Evolutionary conservation across 441 rosid genomes (phyloP).

Genomic region (Populus hybrid): DNA sequence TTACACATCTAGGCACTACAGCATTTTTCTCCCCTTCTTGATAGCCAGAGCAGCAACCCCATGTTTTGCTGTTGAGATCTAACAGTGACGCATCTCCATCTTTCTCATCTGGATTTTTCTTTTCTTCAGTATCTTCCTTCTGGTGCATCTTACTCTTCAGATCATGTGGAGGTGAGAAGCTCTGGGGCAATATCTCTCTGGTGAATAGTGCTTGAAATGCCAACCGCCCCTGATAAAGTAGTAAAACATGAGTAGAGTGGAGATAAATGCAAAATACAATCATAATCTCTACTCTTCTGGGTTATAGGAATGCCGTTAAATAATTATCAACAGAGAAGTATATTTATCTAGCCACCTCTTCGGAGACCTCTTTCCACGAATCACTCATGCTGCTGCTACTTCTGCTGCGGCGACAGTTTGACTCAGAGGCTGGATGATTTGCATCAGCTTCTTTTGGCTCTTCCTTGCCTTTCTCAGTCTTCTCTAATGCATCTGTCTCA

Average conservation of each 20-base stretch:
- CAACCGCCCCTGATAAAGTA: conserved; percentile 61
- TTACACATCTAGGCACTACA: conserved; percentile 11
- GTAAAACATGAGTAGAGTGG: conserved; percentile 7
- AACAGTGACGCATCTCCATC: conserved; percentile 31
- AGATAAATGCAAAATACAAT: conserved; percentile 8
- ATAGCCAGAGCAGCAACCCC: conserved; percentile 25
- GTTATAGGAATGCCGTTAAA: background rate
- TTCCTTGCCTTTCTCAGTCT: conserved; percentile 52
- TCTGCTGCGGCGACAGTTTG: conserved; percentile 55
- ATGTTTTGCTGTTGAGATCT: conserved; percentile 49
- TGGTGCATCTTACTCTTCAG: conserved; percentile 27
- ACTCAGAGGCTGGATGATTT: conserved; percentile 41
- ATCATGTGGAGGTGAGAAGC: conserved; percentile 68
- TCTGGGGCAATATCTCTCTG: conserved; percentile 80
- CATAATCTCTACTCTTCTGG: background rate
- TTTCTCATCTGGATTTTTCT: conserved; percentile 31
- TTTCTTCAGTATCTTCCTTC: conserved; percentile 33
- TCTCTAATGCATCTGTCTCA: conserved; percentile 65
- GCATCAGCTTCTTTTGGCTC: conserved; percentile 55
- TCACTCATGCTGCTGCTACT: conserved; percentile 50
- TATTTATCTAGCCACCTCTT: conserved; percentile 50
- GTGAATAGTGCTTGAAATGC: conserved; percentile 93
- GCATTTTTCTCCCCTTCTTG: conserved; percentile 40
- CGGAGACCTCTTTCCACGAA: conserved; percentile 90
- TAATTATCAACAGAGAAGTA: background rate